These are phyloP conservation scores for Scleroderma bovista DNA, from an alignment of 768 basidiomycete genomes.

Conservation along the genomic window DNA sequence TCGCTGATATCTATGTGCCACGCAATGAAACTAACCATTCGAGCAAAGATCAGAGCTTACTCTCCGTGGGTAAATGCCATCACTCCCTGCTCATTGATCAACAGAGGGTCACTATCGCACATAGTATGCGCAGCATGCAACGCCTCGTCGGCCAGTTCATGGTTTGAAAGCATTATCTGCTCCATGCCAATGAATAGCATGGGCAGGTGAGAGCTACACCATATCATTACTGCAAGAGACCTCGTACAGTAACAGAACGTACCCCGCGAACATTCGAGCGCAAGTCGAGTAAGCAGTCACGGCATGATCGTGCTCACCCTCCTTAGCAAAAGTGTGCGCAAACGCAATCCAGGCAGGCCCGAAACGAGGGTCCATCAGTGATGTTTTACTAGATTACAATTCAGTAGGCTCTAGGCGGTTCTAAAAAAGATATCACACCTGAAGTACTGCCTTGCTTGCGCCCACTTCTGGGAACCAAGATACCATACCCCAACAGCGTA, in stretches of 20 bases:
- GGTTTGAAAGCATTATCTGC: conserved; percentile 85
- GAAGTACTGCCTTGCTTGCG: conserved; percentile 90
- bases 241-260: conserved; percentile 14
- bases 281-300: conserved; percentile 98
- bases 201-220: conserved; percentile 83
- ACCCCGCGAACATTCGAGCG: conserved; percentile 93
- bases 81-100: conserved; percentile 90
- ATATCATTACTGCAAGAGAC: conserved; percentile 7
- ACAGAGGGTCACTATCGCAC: conserved; percentile 83
- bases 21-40: background rate
- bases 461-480: conserved; percentile 78
- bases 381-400: conserved; percentile 68
- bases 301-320: conserved; percentile 98
- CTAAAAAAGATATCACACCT: conserved; percentile 51
- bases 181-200: conserved; percentile 98
- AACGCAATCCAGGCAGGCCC: conserved; percentile 97
- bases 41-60: conserved; percentile 39
- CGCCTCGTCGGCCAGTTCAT: conserved; percentile 79
- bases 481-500: conserved; percentile 99
- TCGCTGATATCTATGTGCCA: conserved; percentile 51
- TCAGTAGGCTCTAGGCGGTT: conserved; percentile 1
- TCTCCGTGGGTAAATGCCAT: conserved; percentile 84
- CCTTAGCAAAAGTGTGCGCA: conserved; percentile 93
- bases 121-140: conserved; percentile 74
- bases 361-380: conserved; percentile 93